Base-by-base conservation (phyloP, 164 flowering plant genomes). In the Magnolia kwangsiensis region DNA sequence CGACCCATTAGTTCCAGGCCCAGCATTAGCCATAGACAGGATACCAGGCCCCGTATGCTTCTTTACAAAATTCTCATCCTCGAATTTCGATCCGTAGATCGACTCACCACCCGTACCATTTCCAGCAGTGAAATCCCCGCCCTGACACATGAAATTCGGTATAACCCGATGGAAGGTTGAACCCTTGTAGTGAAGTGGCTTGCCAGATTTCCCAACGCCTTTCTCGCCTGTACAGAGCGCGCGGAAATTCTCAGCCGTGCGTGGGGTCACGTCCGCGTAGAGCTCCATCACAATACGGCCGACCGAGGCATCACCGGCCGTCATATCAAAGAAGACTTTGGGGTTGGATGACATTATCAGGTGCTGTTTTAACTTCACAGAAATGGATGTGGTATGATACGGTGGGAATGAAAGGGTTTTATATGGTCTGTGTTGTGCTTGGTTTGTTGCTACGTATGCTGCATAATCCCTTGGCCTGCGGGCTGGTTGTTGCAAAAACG, bases 211-310 rank as follows among this genome's bases (percentile, higher is more conserved):
- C 6, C 85, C 86, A 51, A 10, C 66, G 37, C 85, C 87, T 74
- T 91, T 92, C 91, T 90, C 95, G n/a, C 96, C 94, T 13, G 94
- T 91, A 89, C 93, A 92, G 74, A 91, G 92, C 0, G 95, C 94
- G 5, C 94, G 87, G 90, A 91, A 92, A 82, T 90, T 91, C 87
- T 91, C 95, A 9, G 90, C 91, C 37, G 97, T 91, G 23, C 82
- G 81, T 0, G 94, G 95, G 0, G 79, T 77, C 1, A 72, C 75
- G 76, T 92, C 94, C 7, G 90, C 90, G 83, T 13, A 92, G 59
- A 92, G 93, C 85, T 92, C 97, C 90, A 92, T 92, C 50, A 92
- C 86, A 83, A 92, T 86, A 37, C 93, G 80, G 14, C 95, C 95
- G 63, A 84, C 87, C 0, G 92, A 88, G 0, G 59, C 16, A 3